A percentile compares a stretch with the other conserved stretches of the same genome.
Conservation (phyloP, 1,284 basidiomycete genomes). For the Fomitopsis betulina region DNA sequence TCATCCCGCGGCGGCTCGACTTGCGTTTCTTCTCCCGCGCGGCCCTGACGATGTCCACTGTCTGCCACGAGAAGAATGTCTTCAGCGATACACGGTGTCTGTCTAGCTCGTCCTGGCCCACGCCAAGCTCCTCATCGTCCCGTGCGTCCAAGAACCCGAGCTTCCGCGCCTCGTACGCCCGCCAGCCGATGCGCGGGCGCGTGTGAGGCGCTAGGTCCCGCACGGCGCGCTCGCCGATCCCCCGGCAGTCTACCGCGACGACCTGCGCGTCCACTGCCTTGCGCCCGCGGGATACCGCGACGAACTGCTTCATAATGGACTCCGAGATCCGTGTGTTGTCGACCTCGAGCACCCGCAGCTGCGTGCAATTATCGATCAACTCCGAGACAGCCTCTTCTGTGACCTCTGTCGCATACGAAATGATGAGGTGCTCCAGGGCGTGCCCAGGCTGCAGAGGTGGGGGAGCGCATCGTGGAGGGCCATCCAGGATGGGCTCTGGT, state of each 20-base stretch:
- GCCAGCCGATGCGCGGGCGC: slow-evolving; percentile 70
- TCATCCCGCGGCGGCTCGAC: slow-evolving; percentile 37
- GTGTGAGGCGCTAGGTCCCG: slow-evolving; percentile 52
- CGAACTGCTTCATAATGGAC: slow-evolving; percentile 63
- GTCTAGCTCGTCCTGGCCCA: slow-evolving; percentile 76
- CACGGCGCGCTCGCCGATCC: slow-evolving; percentile 56
- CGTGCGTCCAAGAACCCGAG: slow-evolving; percentile 63
- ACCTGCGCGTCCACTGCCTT: slow-evolving; percentile 47
- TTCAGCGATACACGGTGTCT: slow-evolving; percentile 70
- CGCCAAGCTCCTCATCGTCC: slow-evolving; percentile 50
- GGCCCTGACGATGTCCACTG: slow-evolving; percentile 65
- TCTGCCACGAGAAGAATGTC: slow-evolving; percentile 86
- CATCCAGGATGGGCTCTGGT: slow-evolving; percentile 31
- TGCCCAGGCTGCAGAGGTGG: slow-evolving; percentile 44
- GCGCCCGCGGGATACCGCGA: slow-evolving; percentile 48
- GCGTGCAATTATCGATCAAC: slow-evolving; percentile 62
- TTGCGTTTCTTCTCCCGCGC: slow-evolving; percentile 52
- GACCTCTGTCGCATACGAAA: slow-evolving; percentile 66
- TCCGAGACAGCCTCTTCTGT: slow-evolving; percentile 57
- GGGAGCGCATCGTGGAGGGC: slow-evolving; percentile 7
- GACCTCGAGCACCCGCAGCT: slow-evolving; percentile 64
- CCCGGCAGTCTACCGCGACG: slow-evolving; percentile 74
- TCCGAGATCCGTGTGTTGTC: slow-evolving; percentile 77
- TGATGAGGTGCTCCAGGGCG: slow-evolving; percentile 65
- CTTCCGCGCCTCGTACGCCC: slow-evolving; percentile 61